phyloP scores from a whole-genome alignment of 2,329 filamentous ascomycete species.

The Ceratocystis cacaofunesta region DNA sequence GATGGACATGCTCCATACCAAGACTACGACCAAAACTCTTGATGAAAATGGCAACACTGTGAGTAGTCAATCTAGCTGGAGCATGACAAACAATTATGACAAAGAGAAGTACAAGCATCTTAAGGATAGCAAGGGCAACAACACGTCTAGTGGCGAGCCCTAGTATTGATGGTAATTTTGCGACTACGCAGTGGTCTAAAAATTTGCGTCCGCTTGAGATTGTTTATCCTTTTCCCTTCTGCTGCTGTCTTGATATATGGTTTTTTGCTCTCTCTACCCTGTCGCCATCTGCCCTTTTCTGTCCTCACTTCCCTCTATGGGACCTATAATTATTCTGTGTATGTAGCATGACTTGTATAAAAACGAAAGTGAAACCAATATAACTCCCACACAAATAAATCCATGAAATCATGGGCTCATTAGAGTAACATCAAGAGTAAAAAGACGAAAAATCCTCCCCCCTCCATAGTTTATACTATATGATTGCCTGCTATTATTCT shows the following conservation, averaged over 20 bases:
- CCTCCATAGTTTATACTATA: neutral
- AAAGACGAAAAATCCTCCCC: neutral
- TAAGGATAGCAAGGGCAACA: neutral
- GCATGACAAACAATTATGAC: constrained; percentile 16
- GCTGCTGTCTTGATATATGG: neutral
- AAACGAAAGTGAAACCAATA: constrained; percentile 1
- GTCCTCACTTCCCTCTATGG: neutral
- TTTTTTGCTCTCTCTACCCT: no score
- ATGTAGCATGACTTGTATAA: constrained; percentile 2
- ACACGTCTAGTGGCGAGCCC: neutral
- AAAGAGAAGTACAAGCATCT: constrained; percentile 16
- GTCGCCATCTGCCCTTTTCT: neutral
- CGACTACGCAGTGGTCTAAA: no score
- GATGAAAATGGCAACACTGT: constrained; percentile 31
- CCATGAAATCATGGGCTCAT: constrained; percentile 9
- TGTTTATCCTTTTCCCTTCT: no score
- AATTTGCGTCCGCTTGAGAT: no score
- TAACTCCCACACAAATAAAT: constrained; percentile 2
- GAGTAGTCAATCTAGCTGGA: constrained; percentile 24
- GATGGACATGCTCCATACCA: constrained; percentile 30
- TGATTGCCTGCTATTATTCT: neutral
- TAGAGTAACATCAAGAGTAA: neutral
- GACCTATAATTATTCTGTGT: neutral
- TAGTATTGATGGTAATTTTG: neutral
- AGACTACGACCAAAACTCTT: constrained; percentile 27